phyloP scores from a whole-genome alignment of 2,329 filamentous ascomycete species.

The Pezicula carpinea region DNA sequence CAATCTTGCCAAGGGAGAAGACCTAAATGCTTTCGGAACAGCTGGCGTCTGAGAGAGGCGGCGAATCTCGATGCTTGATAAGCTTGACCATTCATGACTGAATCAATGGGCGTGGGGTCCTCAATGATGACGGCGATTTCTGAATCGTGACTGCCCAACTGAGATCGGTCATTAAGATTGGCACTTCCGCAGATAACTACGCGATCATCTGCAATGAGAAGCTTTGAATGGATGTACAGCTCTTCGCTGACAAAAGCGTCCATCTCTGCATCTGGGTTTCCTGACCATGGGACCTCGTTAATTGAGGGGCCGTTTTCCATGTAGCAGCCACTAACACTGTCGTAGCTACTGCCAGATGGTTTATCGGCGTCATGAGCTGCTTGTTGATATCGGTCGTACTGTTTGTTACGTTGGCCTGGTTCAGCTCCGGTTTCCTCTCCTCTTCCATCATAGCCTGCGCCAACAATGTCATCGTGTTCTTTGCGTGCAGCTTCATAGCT shows the following conservation, averaged over 20 bases:
- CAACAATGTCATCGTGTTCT: slow-evolving; percentile 56
- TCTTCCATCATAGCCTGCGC: slow-evolving; percentile 35
- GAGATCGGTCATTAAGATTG: slow-evolving; percentile 59
- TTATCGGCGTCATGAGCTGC: slow-evolving; percentile 48
- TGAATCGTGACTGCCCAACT: slow-evolving; percentile 79
- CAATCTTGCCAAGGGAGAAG: slow-evolving; percentile 71
- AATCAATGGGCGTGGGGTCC: slow-evolving; percentile 66
- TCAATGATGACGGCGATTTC: slow-evolving; percentile 90
- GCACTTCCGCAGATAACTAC: slow-evolving; percentile 74
- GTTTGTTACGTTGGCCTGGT: slow-evolving; percentile 28
- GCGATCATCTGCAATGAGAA: slow-evolving; percentile 77
- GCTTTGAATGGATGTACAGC: slow-evolving; percentile 61
- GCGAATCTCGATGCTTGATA: slow-evolving; percentile 74
- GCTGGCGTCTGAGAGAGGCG: slow-evolving; percentile 72
- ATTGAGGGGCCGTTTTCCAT: slow-evolving; percentile 76
- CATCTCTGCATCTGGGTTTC: slow-evolving; percentile 50
- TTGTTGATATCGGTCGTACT: slow-evolving; percentile 59
- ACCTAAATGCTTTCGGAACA: slow-evolving; percentile 90
- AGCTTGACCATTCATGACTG: slow-evolving; percentile 66
- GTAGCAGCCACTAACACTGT: slow-evolving; percentile 75
- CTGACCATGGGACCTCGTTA: slow-evolving; percentile 50
- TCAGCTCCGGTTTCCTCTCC: slow-evolving; percentile 32
- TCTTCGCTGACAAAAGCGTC: slow-evolving; percentile 59
- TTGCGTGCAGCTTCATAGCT: slow-evolving; percentile 62
- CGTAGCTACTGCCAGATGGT: slow-evolving; percentile 54